phyloP scores from a whole-genome alignment of 805 yeast genomes.

The Debaryomyces tyrocola region DNA sequence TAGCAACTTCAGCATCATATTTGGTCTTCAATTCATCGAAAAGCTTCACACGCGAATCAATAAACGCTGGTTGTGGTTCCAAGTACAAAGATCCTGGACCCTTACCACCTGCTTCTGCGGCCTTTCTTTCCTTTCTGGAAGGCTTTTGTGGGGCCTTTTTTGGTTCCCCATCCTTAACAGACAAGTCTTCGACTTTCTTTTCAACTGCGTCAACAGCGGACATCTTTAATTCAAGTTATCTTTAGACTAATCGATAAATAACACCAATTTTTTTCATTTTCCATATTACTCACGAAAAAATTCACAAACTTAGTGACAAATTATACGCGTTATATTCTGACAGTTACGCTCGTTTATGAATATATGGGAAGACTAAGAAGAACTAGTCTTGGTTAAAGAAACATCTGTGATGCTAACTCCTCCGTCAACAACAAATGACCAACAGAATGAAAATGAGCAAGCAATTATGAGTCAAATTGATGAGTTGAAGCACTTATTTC shows the following conservation, averaged over 20 bases:
- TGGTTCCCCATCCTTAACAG: slow-evolving; percentile 25
- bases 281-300: slow-evolving; percentile 1
- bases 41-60: slow-evolving; percentile 73
- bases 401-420: neutral
- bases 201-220: slow-evolving; percentile 28
- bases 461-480: slow-evolving; percentile 2
- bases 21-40: slow-evolving; percentile 79
- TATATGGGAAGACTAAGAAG: neutral
- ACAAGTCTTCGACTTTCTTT: slow-evolving; percentile 47
- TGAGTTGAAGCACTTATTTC: slow-evolving; percentile 1
- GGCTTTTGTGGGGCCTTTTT: slow-evolving; percentile 10
- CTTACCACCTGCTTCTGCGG: slow-evolving; percentile 37
- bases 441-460: neutral
- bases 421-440: neutral
- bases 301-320: neutral
- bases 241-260: neutral
- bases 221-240: slow-evolving; percentile 2
- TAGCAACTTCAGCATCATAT: slow-evolving; percentile 70
- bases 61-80: slow-evolving; percentile 81
- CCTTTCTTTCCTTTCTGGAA: slow-evolving; percentile 35
- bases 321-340: neutral
- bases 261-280: neutral
- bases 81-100: slow-evolving; percentile 39
- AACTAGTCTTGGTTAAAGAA: neutral
- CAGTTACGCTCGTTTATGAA: neutral